Evolutionary conservation across 2,329 filamentous ascomycete genomes (phyloP), one percentile per base, ranked within the genome.

Genomic region (Decorospora gaudefroyi): DNA sequence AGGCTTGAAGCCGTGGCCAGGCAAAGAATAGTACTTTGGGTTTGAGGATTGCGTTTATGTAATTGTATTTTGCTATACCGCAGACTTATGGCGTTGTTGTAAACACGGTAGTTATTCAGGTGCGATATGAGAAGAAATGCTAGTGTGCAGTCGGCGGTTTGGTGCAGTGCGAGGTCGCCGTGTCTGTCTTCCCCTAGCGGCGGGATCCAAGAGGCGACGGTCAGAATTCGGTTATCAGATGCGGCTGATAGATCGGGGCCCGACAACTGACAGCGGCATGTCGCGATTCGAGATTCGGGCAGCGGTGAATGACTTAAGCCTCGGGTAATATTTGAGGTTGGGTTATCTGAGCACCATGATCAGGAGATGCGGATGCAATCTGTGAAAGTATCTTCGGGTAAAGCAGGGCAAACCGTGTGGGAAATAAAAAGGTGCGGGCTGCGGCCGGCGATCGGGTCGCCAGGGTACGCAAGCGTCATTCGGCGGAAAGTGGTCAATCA

Each of bases 171-270:
- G n/a, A n/a, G n/a, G n/a, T n/a, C n/a, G n/a, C n/a, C n/a, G n/a
- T n/a, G n/a, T n/a, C n/a, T n/a, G n/a, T n/a, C n/a, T n/a, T n/a
- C n/a, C n/a, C n/a, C n/a, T n/a, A n/a, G n/a, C n/a, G n/a, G n/a
- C n/a, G n/a, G n/a, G n/a, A n/a, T n/a, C n/a, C n/a, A n/a, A n/a
- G n/a, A n/a, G n/a, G n/a, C n/a, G n/a, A n/a, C n/a, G n/a, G n/a
- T n/a, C 21, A 18, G 15, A 17, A 18, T 36, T 19, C 28, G 31
- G 34, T 51, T 51, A 51, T 51, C 48, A 51, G 48, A 51, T 51
- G 48, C 35, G 23, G 40, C 44, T 37, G 31, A 46, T 36, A 17
- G 16, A 15, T 36, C 42, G 38, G 25, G 21, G 21, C 27, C 35
- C 39, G 43, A 34, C 17, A 23, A 23, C 39, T 23, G 13, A 44